phyloP scores from a whole-genome alignment of 2,329 filamentous ascomycete genomes.

The Penicillium paneum region DNA sequence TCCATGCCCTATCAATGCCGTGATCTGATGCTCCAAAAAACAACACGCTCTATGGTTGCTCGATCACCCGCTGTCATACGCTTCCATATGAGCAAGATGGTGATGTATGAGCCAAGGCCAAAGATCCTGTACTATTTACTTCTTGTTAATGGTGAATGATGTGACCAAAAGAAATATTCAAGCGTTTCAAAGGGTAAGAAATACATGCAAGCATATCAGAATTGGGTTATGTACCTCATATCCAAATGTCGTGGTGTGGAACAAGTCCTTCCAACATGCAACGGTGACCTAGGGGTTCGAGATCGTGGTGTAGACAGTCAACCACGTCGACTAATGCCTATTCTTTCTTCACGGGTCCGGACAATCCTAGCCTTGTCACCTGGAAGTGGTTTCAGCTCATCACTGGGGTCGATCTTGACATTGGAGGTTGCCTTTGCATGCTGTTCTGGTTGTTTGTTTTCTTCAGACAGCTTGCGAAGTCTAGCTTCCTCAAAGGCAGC shows the following conservation, averaged over 20 bases:
- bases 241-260: background rate
- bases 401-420: slow-evolving; percentile 44
- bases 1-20: background rate
- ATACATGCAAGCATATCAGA: background rate
- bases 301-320: slow-evolving; percentile 7
- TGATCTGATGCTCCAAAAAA: background rate
- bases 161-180: background rate
- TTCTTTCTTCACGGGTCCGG: slow-evolving; percentile 46
- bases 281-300: background rate
- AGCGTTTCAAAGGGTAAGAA: background rate
- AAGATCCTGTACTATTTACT: background rate
- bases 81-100: background rate
- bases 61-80: background rate
- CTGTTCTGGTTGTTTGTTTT: slow-evolving; percentile 26
- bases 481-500: slow-evolving; percentile 46
- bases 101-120: background rate
- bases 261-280: background rate
- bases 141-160: background rate
- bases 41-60: background rate
- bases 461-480: slow-evolving; percentile 28
- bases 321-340: slow-evolving; percentile 35
- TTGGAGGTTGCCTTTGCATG: slow-evolving; percentile 22
- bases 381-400: slow-evolving; percentile 50
- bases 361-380: slow-evolving; percentile 50
- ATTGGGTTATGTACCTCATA: slow-evolving; percentile 1